Evolutionary conservation across 2,329 filamentous ascomycete species (phyloP), one percentile per base, ranked within the genome.

Genomic region (Talaromyces sp.): DNA sequence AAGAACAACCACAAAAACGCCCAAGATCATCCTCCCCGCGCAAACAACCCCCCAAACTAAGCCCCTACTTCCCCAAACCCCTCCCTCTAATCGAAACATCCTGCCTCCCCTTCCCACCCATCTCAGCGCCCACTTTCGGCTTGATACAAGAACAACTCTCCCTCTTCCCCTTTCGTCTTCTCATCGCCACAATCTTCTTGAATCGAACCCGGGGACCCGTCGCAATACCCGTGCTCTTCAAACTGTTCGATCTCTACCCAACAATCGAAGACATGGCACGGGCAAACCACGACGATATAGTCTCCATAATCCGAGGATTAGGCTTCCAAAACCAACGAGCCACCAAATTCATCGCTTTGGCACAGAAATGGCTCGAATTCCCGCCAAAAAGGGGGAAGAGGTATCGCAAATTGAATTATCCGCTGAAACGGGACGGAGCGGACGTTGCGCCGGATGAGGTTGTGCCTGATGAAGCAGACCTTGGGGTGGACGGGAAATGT

Each of bases 111-210:
- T 91, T 94, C 69, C 91, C 92, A 0, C 85, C 88, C 0, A 85
- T 93, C 38, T 82, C 84, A 7, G 81, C 85, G 0, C 73, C 82
- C 0, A 76, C 73, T 5, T 97, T 96, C 73, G 93, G 93, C 0
- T 84, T 97, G 1, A 87, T 97, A 43, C 93, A 97, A 75, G 93
- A 97, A 74, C 85, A 89, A 68, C 85, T 96, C 17, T 87, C 88
- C 1, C 77, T 85, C 59, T 85, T 92, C 65, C 90, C 93, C 0
- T 97, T 96, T 76, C 89, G 88, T 69, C 85, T 97, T 1, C 84
- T 97, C 1, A 83, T 97, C 34, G 92, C 91, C 13, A 89, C 93
- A 5, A 92, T 91, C 0, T 93, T 97, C 71, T 86, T 97, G 34
- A 94, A 94, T 75, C 88, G 90, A 66, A 97, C 93, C 0, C 83